Evolutionary conservation across 129 eudicot genomes (phyloP), one percentile per base, ranked within the genome.

Genomic region (Solidago caesia): DNA sequence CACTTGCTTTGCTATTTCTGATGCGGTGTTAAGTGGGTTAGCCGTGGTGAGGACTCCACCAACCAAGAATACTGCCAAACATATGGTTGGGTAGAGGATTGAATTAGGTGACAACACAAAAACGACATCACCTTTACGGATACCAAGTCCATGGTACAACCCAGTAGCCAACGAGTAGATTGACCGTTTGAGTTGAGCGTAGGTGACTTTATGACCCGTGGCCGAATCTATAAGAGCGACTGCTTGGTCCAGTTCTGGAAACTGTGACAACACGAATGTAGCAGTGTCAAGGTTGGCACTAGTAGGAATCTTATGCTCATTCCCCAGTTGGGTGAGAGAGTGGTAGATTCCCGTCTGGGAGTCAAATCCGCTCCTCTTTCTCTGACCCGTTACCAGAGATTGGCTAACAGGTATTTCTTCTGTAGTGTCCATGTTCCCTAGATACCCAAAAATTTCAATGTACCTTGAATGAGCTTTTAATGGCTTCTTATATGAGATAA

Each of bases 1-100:
- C 15, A 91, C 87, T 74, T 91, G 97, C 55, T 91, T 91, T n/a
- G 70, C 47, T 41, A 91, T 86, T 68, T 91, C 97, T 25, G 74
- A 39, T 52, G 67, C 70, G 1, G 92, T 91, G 80, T 88, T 88
- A 73, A 91, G 80, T 0, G 97, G 97, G 79, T 91, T 91, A 42
- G 97, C 92, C 4, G 90, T 84, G 46, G 95, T 88, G 29, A 88
- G 67, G 13, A 91, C 77, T 6, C 95, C 95, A 9, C 97, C 97
- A 0, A 88, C 64, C 21, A 86, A 79, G 21, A 91, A 81, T 53
- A 91, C 81, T 0, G 88, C 92, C 0, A 91, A 87, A 61, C 97
- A 91, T n/a, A 91, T 81, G 74, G 69, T 77, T 0, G 95, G 97
- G 77, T 86, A 91, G 47, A 86, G 43, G 9, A 86, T 71, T 1